Conservation (phyloP, 2,329 filamentous ascomycete species). For the Arthrobotrys musiformis region DNA sequence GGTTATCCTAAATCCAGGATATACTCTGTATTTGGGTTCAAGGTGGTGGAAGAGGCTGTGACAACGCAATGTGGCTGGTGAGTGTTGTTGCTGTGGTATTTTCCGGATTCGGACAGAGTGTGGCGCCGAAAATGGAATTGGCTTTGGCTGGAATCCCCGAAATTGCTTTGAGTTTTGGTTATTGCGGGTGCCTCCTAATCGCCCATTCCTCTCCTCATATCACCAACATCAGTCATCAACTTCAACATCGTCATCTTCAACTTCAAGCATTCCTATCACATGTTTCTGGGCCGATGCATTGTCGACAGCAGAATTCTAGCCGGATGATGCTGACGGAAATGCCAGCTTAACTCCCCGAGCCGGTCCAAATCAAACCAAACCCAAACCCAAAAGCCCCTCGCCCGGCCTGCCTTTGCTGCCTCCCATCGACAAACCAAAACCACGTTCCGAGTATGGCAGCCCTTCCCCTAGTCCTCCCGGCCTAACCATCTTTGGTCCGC, state of each 20-base stretch:
- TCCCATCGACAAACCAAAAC: neutral
- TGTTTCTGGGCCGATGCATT: conserved; percentile 28
- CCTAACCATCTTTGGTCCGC: conserved; percentile 29
- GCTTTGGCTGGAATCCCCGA: conserved; percentile 14
- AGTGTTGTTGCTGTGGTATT: neutral
- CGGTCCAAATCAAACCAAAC: conserved; percentile 1
- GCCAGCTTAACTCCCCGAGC: conserved; percentile 44
- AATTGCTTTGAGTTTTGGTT: conserved; percentile 7
- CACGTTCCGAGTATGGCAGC: conserved; percentile 31
- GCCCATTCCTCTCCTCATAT: neutral
- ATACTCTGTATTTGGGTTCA: no score
- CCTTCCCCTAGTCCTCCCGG: conserved; percentile 4
- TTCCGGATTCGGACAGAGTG: neutral
- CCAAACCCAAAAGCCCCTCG: neutral
- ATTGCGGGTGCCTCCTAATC: neutral
- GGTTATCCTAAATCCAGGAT: no score
- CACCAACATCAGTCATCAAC: no score
- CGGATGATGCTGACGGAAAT: conserved; percentile 42
- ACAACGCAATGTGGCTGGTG: neutral
- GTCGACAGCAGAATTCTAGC: conserved; percentile 5
- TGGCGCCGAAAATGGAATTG: neutral
- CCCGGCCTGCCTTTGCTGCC: conserved; percentile 1
- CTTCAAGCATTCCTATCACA: conserved; percentile 4
- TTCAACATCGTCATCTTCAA: conserved; percentile 6
- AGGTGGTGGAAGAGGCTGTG: neutral